phyloP scores from a whole-genome alignment of 2,329 filamentous ascomycete genomes.

The Stagonosporopsis chrysanthemi region DNA sequence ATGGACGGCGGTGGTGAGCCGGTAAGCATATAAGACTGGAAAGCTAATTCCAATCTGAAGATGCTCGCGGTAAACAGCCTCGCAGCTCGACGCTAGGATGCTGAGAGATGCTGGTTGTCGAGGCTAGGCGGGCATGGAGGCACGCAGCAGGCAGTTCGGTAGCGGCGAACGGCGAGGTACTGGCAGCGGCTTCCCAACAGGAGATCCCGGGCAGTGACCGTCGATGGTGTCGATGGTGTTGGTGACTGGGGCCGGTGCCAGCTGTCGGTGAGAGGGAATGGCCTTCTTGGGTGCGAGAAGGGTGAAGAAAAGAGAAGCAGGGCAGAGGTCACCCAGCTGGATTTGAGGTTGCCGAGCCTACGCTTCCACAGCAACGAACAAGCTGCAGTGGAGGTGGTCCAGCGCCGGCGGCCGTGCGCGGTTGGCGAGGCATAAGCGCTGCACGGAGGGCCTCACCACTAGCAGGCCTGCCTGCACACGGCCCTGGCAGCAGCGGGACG shows the following conservation, averaged over 20 bases:
- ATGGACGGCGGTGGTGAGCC: conserved; percentile 27
- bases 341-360: conserved; percentile 46
- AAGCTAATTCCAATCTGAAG: conserved; percentile 52
- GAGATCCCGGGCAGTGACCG: conserved; percentile 34
- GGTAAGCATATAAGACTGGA: conserved; percentile 51
- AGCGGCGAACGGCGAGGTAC: conserved; percentile 24
- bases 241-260: conserved; percentile 23
- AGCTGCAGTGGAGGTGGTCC: conserved; percentile 39
- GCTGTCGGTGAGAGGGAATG: conserved; percentile 25
- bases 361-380: conserved; percentile 26
- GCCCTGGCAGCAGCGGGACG: conserved; percentile 35
- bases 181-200: conserved; percentile 30
- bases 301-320: conserved; percentile 41
- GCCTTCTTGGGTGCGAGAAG: conserved; percentile 53
- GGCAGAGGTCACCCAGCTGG: conserved; percentile 44
- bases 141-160: conserved; percentile 26
- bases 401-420: conserved; percentile 27
- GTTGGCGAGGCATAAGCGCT: conserved; percentile 33
- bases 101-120: conserved; percentile 25
- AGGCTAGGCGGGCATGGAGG: conserved; percentile 30
- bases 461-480: conserved; percentile 33
- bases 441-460: conserved; percentile 36
- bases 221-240: conserved; percentile 17
- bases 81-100: conserved; percentile 19
- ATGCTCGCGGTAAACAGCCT: conserved; percentile 43